phyloP scores from a whole-genome alignment of 352 stramenopile genomes.

The Phytophthora cactorum region DNA sequence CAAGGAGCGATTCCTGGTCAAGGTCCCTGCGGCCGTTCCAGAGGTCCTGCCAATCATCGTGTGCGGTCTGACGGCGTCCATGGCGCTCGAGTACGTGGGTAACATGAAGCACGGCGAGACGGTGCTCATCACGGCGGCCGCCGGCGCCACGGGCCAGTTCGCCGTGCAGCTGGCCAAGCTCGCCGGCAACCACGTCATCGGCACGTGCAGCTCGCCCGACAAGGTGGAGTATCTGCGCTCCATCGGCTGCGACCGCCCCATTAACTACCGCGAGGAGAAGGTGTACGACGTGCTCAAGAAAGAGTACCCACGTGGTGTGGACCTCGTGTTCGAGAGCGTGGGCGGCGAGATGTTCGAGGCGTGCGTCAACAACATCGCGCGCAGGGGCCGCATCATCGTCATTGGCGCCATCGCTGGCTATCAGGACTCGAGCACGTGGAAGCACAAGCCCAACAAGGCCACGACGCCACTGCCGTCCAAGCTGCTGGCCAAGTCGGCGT shows the following conservation, averaged over 20 bases:
- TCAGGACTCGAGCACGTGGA: constrained; percentile 47
- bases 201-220: constrained; percentile 82
- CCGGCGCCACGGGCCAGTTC: constrained; percentile 85
- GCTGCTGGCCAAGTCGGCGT: constrained; percentile 44
- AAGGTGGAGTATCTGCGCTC: constrained; percentile 84
- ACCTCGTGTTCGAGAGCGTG: constrained; percentile 75
- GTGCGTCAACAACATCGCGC: constrained; percentile 63
- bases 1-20: constrained; percentile 38
- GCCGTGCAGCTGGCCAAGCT: constrained; percentile 88
- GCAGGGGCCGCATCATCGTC: constrained; percentile 62
- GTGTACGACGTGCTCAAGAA: constrained; percentile 62
- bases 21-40: constrained; percentile 33
- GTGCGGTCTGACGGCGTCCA: constrained; percentile 52
- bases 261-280: constrained; percentile 88
- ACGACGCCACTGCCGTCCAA: constrained; percentile 37
- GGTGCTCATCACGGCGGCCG: constrained; percentile 64
- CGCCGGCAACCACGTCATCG: constrained; percentile 80
- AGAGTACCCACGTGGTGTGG: constrained; percentile 70
- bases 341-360: constrained; percentile 60
- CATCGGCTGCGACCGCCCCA: constrained; percentile 76
- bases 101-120: constrained; percentile 69
- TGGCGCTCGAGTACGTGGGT: constrained; percentile 58
- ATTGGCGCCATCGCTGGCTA: constrained; percentile 66
- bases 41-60: constrained; percentile 54
- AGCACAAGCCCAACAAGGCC: constrained; percentile 35